Evolutionary conservation across 2,329 filamentous ascomycete genomes (phyloP).

Genomic region (Xylaria sp.): DNA sequence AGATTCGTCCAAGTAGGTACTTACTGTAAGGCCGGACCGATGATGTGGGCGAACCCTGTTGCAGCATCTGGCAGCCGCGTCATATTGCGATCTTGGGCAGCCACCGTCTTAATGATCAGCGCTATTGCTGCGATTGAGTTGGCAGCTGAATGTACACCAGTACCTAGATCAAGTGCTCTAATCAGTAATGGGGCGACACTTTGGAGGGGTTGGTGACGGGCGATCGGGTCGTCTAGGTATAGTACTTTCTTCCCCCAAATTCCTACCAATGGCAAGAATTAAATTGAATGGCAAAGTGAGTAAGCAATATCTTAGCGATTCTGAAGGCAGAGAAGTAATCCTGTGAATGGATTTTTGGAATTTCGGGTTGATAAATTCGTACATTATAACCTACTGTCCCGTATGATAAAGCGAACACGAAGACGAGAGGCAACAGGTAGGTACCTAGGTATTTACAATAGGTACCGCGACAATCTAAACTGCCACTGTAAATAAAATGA

Average conservation of each 20-base stretch:
- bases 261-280: neutral
- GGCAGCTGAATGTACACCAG: neutral
- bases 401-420: conserved; percentile 2
- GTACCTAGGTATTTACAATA: no score
- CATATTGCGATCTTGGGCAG: conserved; percentile 6
- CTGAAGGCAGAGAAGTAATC: neutral
- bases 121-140: neutral
- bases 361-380: neutral
- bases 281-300: neutral
- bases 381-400: neutral
- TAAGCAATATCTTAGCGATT: neutral
- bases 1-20: neutral
- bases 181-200: neutral
- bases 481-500: conserved; percentile 7
- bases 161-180: neutral
- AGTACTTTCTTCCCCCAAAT: neutral
- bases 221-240: conserved; percentile 7
- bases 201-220: conserved; percentile 20
- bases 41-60: conserved; percentile 10
- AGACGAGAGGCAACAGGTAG: neutral
- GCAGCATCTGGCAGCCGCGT: conserved; percentile 15
- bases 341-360: neutral
- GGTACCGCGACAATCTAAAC: neutral
- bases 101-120: neutral
- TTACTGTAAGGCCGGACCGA: neutral